Conservation (phyloP, 2,329 filamentous ascomycete species). For the Dichotomopilus funicola region DNA sequence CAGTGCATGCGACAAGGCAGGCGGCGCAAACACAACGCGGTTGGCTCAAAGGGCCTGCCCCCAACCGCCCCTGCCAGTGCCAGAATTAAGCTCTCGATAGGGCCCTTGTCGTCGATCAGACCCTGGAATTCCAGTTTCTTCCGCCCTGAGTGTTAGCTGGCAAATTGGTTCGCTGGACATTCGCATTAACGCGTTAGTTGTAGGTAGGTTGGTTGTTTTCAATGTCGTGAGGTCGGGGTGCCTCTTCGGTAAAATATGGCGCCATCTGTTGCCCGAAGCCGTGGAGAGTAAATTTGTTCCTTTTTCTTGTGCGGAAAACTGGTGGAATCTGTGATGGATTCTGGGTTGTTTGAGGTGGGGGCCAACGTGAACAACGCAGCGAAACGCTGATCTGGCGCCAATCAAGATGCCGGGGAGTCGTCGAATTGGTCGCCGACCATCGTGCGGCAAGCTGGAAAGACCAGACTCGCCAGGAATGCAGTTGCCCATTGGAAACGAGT, state of each 20-base stretch:
- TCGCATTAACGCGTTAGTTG: too few relatives aligned
- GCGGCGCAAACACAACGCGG: neutral
- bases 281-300: neutral
- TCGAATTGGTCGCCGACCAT: too few relatives aligned
- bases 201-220: too few relatives aligned
- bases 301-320: neutral
- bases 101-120: constrained; percentile 18
- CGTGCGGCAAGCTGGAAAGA: too few relatives aligned
- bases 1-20: neutral
- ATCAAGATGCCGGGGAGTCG: constrained; percentile 1
- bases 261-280: too few relatives aligned
- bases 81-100: constrained; percentile 3
- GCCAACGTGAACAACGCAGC: constrained; percentile 5
- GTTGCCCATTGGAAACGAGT: neutral
- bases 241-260: too few relatives aligned
- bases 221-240: too few relatives aligned
- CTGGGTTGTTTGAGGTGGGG: neutral
- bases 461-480: neutral
- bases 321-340: too few relatives aligned
- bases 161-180: too few relatives aligned
- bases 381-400: constrained; percentile 8
- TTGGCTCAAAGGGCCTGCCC: too few relatives aligned
- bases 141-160: neutral
- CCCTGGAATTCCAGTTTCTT: constrained; percentile 1
- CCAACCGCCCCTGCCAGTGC: neutral